These are phyloP conservation scores for Dendrobium chrysotoxum DNA, from an alignment of 106 monocot species.

Conservation along the genomic window DNA sequence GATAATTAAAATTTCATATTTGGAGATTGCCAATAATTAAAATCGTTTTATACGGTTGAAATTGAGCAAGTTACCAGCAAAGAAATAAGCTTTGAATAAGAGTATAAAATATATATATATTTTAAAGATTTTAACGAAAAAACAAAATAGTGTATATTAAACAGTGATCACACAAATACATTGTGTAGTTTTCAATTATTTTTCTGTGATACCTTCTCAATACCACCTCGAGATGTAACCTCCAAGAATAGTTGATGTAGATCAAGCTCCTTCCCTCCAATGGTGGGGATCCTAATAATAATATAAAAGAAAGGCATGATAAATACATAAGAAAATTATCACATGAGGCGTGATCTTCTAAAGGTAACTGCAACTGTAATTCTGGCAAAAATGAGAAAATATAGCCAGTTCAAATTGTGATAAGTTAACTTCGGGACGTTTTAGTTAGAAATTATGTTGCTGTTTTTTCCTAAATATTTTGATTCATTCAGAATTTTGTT, in stretches of 20 bases:
- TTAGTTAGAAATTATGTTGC: neutral
- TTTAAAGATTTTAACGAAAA: neutral
- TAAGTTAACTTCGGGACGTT: neutral
- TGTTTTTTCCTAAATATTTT: neutral
- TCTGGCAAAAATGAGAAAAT: neutral
- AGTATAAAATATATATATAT: neutral
- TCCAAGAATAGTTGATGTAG: conserved; percentile 85
- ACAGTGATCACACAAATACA: neutral
- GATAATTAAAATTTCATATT: neutral
- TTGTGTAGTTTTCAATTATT: neutral
- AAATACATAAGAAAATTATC: neutral
- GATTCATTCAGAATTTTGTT: neutral
- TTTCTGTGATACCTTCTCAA: conserved; percentile 54
- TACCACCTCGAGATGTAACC: conserved; percentile 90
- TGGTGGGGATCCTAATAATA: conserved; percentile 64
- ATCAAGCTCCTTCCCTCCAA: conserved; percentile 88
- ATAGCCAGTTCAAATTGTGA: neutral
- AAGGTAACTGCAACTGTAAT: neutral
- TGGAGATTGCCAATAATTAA: neutral
- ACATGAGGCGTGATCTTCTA: neutral
- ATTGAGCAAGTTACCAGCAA: neutral
- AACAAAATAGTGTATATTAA: neutral
- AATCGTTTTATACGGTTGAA: neutral
- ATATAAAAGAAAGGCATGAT: conserved; percentile 6
- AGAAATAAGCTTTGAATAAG: neutral